These are phyloP conservation scores for Candida sp. DNA, from an alignment of 1,139 yeast species.

Conservation along the genomic window DNA sequence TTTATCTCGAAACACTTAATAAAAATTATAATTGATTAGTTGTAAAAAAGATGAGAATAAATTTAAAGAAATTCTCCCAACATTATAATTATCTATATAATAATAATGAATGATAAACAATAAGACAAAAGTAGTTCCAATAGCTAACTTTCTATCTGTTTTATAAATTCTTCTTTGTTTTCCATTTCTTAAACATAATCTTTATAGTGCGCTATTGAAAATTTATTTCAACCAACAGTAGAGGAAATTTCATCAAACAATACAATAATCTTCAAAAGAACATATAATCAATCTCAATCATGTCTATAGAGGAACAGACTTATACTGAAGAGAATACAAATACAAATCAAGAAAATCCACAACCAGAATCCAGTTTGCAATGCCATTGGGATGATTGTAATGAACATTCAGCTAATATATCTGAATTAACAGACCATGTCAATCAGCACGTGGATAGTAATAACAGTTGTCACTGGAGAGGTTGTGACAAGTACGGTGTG, in stretches of 20 bases:
- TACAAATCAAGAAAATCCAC: background rate
- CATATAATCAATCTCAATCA: background rate
- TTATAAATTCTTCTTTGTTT: too few relatives aligned
- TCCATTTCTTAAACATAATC: too few relatives aligned
- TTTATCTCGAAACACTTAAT: background rate
- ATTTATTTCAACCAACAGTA: background rate
- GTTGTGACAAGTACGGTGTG: conserved; percentile 52
- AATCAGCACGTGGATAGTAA: conserved; percentile 17
- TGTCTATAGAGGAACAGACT: background rate
- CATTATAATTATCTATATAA: too few relatives aligned
- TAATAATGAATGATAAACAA: too few relatives aligned
- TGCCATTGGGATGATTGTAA: conserved; percentile 39
- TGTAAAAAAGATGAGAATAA: background rate
- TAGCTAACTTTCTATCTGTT: too few relatives aligned
- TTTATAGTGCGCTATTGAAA: background rate
- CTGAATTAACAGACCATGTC: conserved; percentile 33
- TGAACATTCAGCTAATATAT: conserved; percentile 15
- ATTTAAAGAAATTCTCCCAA: too few relatives aligned
- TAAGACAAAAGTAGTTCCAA: too few relatives aligned
- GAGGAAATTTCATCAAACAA: too few relatives aligned
- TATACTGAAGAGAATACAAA: background rate
- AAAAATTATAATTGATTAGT: background rate
- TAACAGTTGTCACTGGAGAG: conserved; percentile 62
- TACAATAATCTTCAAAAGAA: too few relatives aligned
- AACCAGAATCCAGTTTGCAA: conserved; percentile 5